A percentile compares a stretch with the other conserved stretches of the same genome.
These are phyloP conservation scores for Hericium coralloides DNA, from an alignment of 768 basidiomycete genomes.

Conservation along the genomic window DNA sequence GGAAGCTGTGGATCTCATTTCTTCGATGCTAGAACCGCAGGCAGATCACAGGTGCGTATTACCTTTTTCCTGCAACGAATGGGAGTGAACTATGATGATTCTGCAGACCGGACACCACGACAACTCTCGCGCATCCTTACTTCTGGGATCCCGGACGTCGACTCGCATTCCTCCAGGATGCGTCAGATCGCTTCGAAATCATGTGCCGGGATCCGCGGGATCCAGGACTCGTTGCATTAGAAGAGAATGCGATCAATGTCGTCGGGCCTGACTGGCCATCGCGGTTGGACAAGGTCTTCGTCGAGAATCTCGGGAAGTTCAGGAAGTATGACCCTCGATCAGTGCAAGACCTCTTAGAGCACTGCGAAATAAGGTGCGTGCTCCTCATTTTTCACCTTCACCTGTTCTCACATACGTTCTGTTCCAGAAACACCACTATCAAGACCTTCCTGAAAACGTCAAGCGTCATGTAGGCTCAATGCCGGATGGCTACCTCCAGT, in stretches of 20 bases:
- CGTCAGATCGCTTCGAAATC: slow-evolving; percentile 95
- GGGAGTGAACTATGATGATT: slow-evolving; percentile 2
- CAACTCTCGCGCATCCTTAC: slow-evolving; percentile 88
- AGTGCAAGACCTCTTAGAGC: slow-evolving; percentile 92
- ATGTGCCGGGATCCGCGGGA: slow-evolving; percentile 93
- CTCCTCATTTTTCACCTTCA: not conserved
- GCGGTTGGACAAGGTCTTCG: slow-evolving; percentile 79
- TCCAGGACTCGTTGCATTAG: slow-evolving; percentile 62
- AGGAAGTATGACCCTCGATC: slow-evolving; percentile 91
- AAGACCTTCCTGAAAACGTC: slow-evolving; percentile 89
- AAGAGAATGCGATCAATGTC: slow-evolving; percentile 56
- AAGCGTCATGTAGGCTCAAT: slow-evolving; percentile 84
- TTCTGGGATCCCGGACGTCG: slow-evolving; percentile 91
- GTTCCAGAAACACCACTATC: slow-evolving; percentile 89
- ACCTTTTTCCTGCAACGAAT: not conserved
- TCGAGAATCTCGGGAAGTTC: slow-evolving; percentile 94
- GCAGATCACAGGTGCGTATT: slow-evolving; percentile 57
- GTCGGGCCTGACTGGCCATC: slow-evolving; percentile 90
- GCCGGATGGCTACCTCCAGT: slow-evolving; percentile 86
- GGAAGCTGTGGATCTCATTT: slow-evolving; percentile 82
- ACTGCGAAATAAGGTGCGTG: slow-evolving; percentile 83
- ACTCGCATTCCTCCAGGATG: slow-evolving; percentile 91
- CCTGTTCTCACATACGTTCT: not conserved
- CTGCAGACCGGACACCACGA: slow-evolving; percentile 75
- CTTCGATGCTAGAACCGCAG: slow-evolving; percentile 68